Conservation (phyloP, 768 basidiomycete genomes). For the Gelatoporia subvermispora region DNA sequence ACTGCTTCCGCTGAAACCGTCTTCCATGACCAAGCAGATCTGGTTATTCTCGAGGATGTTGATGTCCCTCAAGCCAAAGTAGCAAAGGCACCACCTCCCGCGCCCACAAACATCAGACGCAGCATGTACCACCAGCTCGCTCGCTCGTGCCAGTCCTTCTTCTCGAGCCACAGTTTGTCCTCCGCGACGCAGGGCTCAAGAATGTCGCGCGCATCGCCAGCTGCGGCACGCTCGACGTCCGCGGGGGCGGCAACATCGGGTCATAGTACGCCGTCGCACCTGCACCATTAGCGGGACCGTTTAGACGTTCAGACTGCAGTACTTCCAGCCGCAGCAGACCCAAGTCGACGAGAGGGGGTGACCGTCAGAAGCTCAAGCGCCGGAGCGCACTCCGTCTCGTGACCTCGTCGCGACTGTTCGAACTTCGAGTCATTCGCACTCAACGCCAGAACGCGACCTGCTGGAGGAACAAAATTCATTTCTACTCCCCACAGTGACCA, state of each 20-base stretch:
- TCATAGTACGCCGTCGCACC: background rate
- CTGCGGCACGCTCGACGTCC: constrained; percentile 35
- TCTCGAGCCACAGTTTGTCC: constrained; percentile 45
- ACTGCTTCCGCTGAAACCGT: constrained; percentile 42
- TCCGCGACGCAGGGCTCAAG: constrained; percentile 63
- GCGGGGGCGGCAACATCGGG: constrained; percentile 28
- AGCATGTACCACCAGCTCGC: constrained; percentile 49
- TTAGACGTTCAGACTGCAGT: too few relatives aligned
- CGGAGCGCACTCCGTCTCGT: too few relatives aligned
- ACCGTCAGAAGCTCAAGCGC: too few relatives aligned
- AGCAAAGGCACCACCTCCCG: constrained; percentile 41
- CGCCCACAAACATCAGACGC: constrained; percentile 35
- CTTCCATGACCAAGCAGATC: constrained; percentile 43
- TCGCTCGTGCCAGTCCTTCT: constrained; percentile 38
- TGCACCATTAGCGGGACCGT: too few relatives aligned
- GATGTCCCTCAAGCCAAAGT: constrained; percentile 38
- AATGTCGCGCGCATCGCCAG: constrained; percentile 62
- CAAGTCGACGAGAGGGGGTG: too few relatives aligned
- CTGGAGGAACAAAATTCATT: too few relatives aligned
- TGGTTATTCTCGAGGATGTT: constrained; percentile 30
- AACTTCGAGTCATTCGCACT: too few relatives aligned
- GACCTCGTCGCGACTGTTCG: too few relatives aligned
- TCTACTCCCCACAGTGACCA: too few relatives aligned
- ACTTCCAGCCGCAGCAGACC: too few relatives aligned
- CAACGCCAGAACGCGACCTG: too few relatives aligned